Evolutionary conservation across 2,329 filamentous ascomycete genomes (phyloP), one percentile per base, ranked within the genome.

Genomic region (Orbilia ellipsospora): DNA sequence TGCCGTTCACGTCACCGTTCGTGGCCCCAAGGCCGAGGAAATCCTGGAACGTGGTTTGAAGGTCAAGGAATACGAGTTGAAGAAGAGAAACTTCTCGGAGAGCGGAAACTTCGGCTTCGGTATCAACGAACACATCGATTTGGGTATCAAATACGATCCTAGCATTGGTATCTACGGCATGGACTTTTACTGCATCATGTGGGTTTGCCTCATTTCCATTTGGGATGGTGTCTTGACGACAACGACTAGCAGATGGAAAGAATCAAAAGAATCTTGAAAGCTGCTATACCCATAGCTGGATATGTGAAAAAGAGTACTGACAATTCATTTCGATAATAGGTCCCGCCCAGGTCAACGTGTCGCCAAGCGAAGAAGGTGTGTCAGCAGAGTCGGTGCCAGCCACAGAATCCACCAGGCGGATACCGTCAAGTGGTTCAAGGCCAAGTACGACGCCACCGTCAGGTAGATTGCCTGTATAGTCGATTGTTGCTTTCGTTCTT

Each of bases 151-250:
- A 91, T 97, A 97, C 88, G 94, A 97, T 88, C 94, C 94, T 80
- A 91, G 89, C 79, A 97, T 97, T 82, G 94, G 94, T 90, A 97
- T 97, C 85, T 97, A 97, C 89, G 94, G 95, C 85, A 99, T 99
- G 95, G 95, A 99, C 88, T 99, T 99, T 88, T 99, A 97, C 92
- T 94, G 91, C 92, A 98, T 94, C 93, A 99, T 99, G 95, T 89
- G 82, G 85, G 88, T 87, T 50, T 23, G 20, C 45, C 20, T 15
- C 26, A 18, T 26, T 57, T 42, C 15, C 20, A 13, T 42, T 54
- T 64, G 10, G 23, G 50, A 15, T 48, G 18, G 16, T 10, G 31
- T 36, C 31, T 36, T 36, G 31, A 36, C 5, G 31, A 10, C 31
- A 10, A 10, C 31, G 31, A 36, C 5, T 36, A 36, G 31, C 31